Percentiles rank a stretch among this genome's conserved stretches.
Conservation (phyloP, 78 protist genomes). For the slime mould (Dictyostelium discoideum) region DNA sequence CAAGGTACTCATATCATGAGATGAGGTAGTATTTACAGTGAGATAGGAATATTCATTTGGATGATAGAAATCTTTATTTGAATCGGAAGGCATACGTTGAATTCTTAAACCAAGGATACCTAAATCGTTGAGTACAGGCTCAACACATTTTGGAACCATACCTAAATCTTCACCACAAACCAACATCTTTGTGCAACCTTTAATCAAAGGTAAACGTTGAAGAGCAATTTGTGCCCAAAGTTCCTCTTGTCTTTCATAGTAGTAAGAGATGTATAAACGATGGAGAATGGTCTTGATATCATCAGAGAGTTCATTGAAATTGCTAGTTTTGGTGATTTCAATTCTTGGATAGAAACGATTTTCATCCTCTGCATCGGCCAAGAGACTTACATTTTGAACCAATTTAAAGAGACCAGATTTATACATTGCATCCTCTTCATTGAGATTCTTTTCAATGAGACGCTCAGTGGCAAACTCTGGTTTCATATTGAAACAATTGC, state of each 20-base stretch:
- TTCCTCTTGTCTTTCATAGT: conserved; percentile 82
- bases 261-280: conserved; percentile 69
- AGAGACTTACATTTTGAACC: conserved; percentile 34
- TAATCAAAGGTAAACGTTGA: conserved; percentile 78
- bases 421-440: conserved; percentile 29
- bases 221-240: conserved; percentile 84
- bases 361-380: conserved; percentile 22
- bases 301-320: conserved; percentile 74
- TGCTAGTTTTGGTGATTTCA: conserved; percentile 71
- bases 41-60: conserved; percentile 69
- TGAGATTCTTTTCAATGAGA: conserved; percentile 28
- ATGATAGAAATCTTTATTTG: conserved; percentile 58
- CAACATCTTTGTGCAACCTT: conserved; percentile 81
- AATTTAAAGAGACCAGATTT: conserved; percentile 77
- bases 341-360: conserved; percentile 75
- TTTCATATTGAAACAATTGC: conserved; percentile 23
- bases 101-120: conserved; percentile 77
- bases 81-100: conserved; percentile 84
- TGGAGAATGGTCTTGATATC: conserved; percentile 59
- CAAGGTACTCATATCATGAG: conserved; percentile 89
- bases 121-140: conserved; percentile 57
- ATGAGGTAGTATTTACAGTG: conserved; percentile 85
- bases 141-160: conserved; percentile 84
- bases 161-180: conserved; percentile 94
- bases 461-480: conserved; percentile 60